These are phyloP conservation scores for Calonectria hawksworthii DNA, from an alignment of 2,329 filamentous ascomycete species.

Conservation along the genomic window DNA sequence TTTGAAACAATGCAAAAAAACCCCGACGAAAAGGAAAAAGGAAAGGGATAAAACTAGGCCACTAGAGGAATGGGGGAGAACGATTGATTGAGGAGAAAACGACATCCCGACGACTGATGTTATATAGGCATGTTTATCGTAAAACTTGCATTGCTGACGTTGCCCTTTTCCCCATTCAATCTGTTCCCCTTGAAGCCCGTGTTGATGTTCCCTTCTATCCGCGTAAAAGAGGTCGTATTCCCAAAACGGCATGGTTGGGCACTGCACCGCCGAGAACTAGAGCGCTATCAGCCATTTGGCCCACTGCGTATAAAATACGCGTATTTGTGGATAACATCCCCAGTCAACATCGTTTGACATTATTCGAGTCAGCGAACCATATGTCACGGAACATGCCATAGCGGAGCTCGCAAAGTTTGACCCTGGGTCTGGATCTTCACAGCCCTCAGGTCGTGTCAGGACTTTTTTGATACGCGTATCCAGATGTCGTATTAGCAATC, in stretches of 20 bases:
- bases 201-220: background rate
- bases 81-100: background rate
- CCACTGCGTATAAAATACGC: constrained; percentile 14
- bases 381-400: background rate
- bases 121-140: constrained; percentile 12
- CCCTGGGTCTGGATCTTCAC: background rate
- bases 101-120: background rate
- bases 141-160: constrained; percentile 1
- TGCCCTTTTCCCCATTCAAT: constrained; percentile 5
- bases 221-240: constrained; percentile 18
- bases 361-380: constrained; percentile 13
- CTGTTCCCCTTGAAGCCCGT: background rate
- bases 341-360: background rate
- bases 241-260: background rate
- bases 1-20: background rate
- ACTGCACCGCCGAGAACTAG: background rate
- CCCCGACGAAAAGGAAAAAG: background rate
- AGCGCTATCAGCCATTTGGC: background rate
- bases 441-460: background rate
- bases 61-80: background rate
- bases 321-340: background rate
- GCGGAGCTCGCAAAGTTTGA: background rate
- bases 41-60: background rate
- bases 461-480: background rate
- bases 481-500: background rate